Evolutionary conservation across 495 filamentous ascomycete genomes (phyloP).

Genomic region (Neurospora pannonica): DNA sequence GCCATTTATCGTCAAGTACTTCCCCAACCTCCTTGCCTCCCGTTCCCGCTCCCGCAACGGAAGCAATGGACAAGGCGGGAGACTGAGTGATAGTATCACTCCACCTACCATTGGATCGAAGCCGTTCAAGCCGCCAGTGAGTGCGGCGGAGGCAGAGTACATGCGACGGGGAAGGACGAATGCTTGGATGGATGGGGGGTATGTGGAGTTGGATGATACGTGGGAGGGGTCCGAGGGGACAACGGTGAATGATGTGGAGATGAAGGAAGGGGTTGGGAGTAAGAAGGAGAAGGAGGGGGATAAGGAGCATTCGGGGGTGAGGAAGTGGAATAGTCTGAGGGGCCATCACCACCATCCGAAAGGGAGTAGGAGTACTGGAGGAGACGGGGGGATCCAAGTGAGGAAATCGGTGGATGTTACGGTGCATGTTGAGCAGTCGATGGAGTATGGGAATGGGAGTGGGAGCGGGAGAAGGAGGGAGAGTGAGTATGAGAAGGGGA

Average conservation of each 20-base stretch:
- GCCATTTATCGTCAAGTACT: conserved; percentile 17
- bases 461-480: neutral
- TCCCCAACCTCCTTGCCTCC: conserved; percentile 26
- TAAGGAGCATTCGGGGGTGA: neutral
- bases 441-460: neutral
- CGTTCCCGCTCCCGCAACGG: neutral
- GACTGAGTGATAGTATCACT: neutral
- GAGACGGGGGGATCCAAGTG: neutral
- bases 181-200: conserved; percentile 4
- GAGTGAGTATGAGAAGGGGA: neutral
- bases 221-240: neutral
- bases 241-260: conserved; percentile 13
- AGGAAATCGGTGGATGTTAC: neutral
- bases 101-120: conserved; percentile 19
- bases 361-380: neutral
- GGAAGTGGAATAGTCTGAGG: neutral
- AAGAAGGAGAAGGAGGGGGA: neutral
- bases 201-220: conserved; percentile 17
- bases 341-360: neutral
- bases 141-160: neutral
- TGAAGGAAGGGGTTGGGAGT: conserved; percentile 6
- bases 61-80: neutral
- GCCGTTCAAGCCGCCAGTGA: conserved; percentile 5
- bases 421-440: neutral
- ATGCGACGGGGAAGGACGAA: neutral